Conservation (phyloP, 2,329 filamentous ascomycete species). For the Fusarium brachygibbosum region DNA sequence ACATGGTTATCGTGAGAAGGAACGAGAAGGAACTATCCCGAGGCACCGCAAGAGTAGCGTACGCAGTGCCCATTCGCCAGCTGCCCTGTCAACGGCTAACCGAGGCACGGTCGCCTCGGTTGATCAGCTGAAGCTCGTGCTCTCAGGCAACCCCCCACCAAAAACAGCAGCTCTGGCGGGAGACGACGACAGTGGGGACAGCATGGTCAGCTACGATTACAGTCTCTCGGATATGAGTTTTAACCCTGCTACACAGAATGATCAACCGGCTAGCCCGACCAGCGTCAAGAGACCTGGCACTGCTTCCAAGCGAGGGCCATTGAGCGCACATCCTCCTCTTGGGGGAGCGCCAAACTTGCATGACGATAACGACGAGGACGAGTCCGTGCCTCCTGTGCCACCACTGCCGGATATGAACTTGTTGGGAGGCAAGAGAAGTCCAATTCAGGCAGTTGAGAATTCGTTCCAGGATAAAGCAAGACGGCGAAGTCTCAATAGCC, state of each 20-base stretch:
- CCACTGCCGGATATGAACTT: constrained; percentile 62
- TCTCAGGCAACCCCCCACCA: constrained; percentile 64
- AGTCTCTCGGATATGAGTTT: constrained; percentile 76
- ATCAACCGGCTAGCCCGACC: constrained; percentile 50
- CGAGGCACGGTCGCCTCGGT: constrained; percentile 70
- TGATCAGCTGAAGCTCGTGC: constrained; percentile 73
- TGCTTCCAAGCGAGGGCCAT: constrained; percentile 56
- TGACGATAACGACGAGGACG: constrained; percentile 52
- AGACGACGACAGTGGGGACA: constrained; percentile 71
- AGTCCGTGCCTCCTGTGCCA: constrained; percentile 68
- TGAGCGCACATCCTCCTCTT: constrained; percentile 60
- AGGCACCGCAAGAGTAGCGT: constrained; percentile 68
- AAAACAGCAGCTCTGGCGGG: constrained; percentile 57
- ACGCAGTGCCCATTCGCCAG: constrained; percentile 64
- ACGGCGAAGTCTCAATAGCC: constrained; percentile 59
- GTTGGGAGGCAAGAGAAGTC: constrained; percentile 50
- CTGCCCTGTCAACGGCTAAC: constrained; percentile 58
- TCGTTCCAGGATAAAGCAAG: constrained; percentile 56
- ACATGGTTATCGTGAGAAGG: constrained; percentile 53
- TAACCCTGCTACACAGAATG: constrained; percentile 58
- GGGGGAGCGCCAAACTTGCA: constrained; percentile 49
- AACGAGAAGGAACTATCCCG: constrained; percentile 51
- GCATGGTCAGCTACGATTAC: constrained; percentile 78
- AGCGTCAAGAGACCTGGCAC: constrained; percentile 54
- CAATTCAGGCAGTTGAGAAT: constrained; percentile 47